These are phyloP conservation scores for Aspergillus carbonarius DNA, from an alignment of 2,329 filamentous ascomycete genomes.

Conservation along the genomic window DNA sequence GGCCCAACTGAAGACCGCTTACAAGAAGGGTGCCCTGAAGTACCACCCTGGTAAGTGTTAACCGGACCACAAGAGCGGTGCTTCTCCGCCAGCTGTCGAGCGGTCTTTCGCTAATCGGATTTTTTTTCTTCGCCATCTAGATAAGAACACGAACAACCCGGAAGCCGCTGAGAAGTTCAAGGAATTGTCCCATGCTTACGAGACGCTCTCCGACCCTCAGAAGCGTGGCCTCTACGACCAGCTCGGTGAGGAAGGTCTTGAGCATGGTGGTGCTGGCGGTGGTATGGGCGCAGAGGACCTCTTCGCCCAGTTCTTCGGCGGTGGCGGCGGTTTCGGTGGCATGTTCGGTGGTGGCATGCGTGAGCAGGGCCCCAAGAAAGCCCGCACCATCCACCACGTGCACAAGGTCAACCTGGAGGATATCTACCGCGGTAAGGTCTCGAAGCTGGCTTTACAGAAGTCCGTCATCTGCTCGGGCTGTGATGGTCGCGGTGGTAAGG, in stretches of 20 bases:
- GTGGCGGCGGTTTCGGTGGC: conserved; percentile 68
- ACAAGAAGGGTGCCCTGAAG: conserved; percentile 87
- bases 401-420: conserved; percentile 98
- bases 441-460: conserved; percentile 94
- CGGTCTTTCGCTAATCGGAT: background rate
- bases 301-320: conserved; percentile 95
- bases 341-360: conserved; percentile 80
- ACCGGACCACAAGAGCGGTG: background rate
- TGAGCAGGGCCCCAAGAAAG: conserved; percentile 81
- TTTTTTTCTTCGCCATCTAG: conserved; percentile 47
- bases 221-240: conserved; percentile 94
- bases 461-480: conserved; percentile 96
- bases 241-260: conserved; percentile 94
- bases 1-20: conserved; percentile 86
- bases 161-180: conserved; percentile 98
- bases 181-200: conserved; percentile 92
- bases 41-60: conserved; percentile 79
- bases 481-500: conserved; percentile 91
- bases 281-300: conserved; percentile 96
- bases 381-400: conserved; percentile 94
- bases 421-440: conserved; percentile 96
- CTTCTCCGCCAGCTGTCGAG: background rate
- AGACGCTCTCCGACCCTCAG: conserved; percentile 86
- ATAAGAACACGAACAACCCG: conserved; percentile 95
- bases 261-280: conserved; percentile 74